phyloP scores from a whole-genome alignment of 371 early-diverging fungal species.

The Parasitella parasitica region DNA sequence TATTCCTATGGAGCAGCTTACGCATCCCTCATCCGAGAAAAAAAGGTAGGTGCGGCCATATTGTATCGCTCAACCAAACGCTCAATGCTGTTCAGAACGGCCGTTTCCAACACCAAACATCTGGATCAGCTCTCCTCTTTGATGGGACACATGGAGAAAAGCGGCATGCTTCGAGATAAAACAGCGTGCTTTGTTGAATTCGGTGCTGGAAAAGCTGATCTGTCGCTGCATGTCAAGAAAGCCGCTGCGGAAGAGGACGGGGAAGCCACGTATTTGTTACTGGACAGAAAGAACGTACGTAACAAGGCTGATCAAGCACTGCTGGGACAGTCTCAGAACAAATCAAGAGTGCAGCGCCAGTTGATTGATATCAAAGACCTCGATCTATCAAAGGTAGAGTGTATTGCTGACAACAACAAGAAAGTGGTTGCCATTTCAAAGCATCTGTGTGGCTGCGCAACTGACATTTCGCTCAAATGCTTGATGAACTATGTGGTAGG shows the following conservation, averaged over 20 bases:
- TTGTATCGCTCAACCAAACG: neutral
- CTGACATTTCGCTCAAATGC: conserved; percentile 84
- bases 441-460: conserved; percentile 93
- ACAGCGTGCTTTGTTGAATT: conserved; percentile 74
- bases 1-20: conserved; percentile 44
- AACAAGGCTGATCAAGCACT: conserved; percentile 62
- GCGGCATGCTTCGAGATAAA: conserved; percentile 59
- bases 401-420: conserved; percentile 35
- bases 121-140: conserved; percentile 78
- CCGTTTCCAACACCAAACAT: conserved; percentile 59
- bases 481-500: conserved; percentile 59
- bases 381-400: conserved; percentile 50
- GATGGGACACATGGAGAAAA: conserved; percentile 71
- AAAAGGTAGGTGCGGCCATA: too few relatives aligned
- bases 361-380: conserved; percentile 86
- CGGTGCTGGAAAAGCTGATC: conserved; percentile 80
- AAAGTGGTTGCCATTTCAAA: conserved; percentile 78
- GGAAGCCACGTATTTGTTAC: conserved; percentile 61
- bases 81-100: conserved; percentile 23
- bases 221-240: conserved; percentile 57
- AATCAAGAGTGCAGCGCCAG: conserved; percentile 62
- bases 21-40: conserved; percentile 51
- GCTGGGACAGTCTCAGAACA: conserved; percentile 25
- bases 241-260: conserved; percentile 59
- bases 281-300: conserved; percentile 80